Conservation (phyloP, 2,329 filamentous ascomycete species). For the Aspergillus aculeatinus region DNA sequence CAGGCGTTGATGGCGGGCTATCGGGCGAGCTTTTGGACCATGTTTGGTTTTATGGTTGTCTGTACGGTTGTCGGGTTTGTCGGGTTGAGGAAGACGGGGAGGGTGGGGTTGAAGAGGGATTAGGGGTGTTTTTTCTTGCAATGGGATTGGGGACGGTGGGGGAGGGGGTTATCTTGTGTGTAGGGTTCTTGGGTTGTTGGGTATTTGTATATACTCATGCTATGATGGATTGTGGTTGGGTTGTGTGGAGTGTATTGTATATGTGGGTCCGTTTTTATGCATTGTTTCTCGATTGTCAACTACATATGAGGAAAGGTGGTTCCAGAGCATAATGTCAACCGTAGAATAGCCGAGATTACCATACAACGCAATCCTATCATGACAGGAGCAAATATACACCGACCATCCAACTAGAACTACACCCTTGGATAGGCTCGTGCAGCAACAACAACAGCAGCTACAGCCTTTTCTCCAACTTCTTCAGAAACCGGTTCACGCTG, state of each 20-base stretch:
- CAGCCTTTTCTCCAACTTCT: constrained; percentile 46
- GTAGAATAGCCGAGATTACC: no score
- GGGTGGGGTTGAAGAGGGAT: constrained; percentile 50
- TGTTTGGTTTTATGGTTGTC: constrained; percentile 48
- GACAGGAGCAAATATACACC: background rate
- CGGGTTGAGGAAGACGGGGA: constrained; percentile 50
- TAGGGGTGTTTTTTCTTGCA: background rate
- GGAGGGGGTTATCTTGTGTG: background rate
- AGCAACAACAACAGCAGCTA: constrained; percentile 9
- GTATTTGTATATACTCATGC: no score
- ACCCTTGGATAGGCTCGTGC: background rate
- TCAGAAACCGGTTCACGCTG: constrained; percentile 46
- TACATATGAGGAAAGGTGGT: no score
- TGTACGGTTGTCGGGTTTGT: constrained; percentile 41
- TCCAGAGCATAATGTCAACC: no score
- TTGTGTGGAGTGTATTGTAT: no score
- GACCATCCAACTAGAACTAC: background rate
- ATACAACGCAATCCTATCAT: no score
- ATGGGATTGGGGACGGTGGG: background rate
- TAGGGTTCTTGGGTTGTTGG: no score
- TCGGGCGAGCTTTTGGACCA: constrained; percentile 54
- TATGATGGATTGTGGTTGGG: no score
- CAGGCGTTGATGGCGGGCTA: constrained; percentile 53
- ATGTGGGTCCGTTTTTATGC: no score
- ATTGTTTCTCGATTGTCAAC: no score